phyloP scores from a whole-genome alignment of 768 basidiomycete species.

The Ephemerocybe angulata region DNA sequence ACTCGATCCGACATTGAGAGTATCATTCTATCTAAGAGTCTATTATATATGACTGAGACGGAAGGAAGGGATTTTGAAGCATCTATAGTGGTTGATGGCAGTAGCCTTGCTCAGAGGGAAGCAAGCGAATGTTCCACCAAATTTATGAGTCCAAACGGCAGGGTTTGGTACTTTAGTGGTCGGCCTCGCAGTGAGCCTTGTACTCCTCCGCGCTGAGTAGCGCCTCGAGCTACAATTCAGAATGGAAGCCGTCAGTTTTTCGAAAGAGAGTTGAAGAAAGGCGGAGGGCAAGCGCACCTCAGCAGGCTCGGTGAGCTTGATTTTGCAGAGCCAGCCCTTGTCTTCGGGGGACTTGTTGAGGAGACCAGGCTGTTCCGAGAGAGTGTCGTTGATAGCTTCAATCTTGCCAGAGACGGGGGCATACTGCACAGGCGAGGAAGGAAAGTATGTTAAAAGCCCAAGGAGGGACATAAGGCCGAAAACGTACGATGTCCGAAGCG shows the following conservation, averaged over 20 bases:
- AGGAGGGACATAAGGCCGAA: not conserved
- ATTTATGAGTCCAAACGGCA: not conserved
- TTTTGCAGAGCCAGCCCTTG: constrained; percentile 94
- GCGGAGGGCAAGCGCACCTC: constrained; percentile 51
- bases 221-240: constrained; percentile 51
- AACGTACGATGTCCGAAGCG: constrained; percentile 82
- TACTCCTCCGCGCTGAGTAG: constrained; percentile 81
- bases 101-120: no score
- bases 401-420: constrained; percentile 89
- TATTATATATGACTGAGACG: not conserved
- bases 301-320: constrained; percentile 69
- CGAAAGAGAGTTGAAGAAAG: not conserved
- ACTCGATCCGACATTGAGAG: no score
- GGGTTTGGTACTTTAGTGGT: not conserved
- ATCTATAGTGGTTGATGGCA: no score
- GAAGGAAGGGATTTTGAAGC: not conserved
- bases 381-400: constrained; percentile 69
- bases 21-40: constrained; percentile 8
- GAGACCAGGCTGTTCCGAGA: constrained; percentile 67
- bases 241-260: not conserved
- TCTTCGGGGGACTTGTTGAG: constrained; percentile 87
- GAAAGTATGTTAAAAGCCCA: constrained; percentile 4
- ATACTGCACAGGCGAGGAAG: constrained; percentile 48
- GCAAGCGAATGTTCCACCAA: not conserved
- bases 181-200: constrained; percentile 37